Evolutionary conservation across 495 filamentous ascomycete species (phyloP), one percentile per base, ranked within the genome.

Genomic region (Poronia punctata): DNA sequence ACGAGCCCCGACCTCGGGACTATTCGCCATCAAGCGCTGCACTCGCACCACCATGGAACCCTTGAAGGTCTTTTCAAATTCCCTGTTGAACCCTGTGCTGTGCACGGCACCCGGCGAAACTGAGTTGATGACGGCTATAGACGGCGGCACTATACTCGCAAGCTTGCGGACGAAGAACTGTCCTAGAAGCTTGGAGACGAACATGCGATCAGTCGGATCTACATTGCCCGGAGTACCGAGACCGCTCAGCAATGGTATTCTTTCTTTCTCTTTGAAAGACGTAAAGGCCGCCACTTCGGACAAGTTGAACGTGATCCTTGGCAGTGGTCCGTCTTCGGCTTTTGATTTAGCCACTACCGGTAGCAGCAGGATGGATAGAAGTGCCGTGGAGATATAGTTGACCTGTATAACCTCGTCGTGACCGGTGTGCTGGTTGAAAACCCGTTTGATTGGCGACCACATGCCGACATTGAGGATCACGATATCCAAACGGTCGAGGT

Each of bases 381-480:
- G 49, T 2, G 66, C 40, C 0, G 61, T 72, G 12, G 57, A 66
- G 40, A 76, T 54, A 1, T 71, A 68, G 32, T 79, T 78, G 11
- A 72, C 64, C 0, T 71, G 73, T 14, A 78, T 56, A 4, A 54
- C 59, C 4, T 55, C 49, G 44, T 73, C 71, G 27, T 67, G 59
- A 5, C 63, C 65, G 1, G 45, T 46, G 2, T 36, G 22, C 20
- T 24, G 34, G 9, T 52, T 57, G 17, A 33, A 27, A 16, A 71
- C 9, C n/a, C n/a, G n/a, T n/a, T n/a, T n/a, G n/a, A n/a, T n/a
- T n/a, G n/a, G n/a, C n/a, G n/a, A n/a, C n/a, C n/a, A n/a, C n/a
- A n/a, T n/a, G 3, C 69, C 71, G 0, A 66, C 68, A 39, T 75
- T 76, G 15, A 73, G 52, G 5, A 74, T 49, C 0, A 58, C 55